These are phyloP conservation scores for Eremothecium cymbalariae DNA, from an alignment of 1,139 yeast species.

Conservation along the genomic window DNA sequence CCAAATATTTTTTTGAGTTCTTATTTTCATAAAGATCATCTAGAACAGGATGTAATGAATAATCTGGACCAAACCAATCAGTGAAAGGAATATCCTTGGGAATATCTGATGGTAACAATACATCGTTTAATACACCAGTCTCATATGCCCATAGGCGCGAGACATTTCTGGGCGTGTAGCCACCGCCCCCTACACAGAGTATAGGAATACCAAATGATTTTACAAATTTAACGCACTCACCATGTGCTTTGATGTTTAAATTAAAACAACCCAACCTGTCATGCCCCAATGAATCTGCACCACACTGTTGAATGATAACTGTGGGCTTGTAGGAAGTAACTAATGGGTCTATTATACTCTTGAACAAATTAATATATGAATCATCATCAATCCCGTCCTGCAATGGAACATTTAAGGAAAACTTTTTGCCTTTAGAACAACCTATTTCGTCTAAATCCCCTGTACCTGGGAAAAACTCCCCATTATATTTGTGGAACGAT, in stretches of 20 bases:
- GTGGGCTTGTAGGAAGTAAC: slow-evolving; percentile 81
- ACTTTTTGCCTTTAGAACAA: slow-evolving; percentile 77
- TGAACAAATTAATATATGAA: slow-evolving; percentile 67
- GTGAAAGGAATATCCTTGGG: slow-evolving; percentile 78
- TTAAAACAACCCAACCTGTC: slow-evolving; percentile 93
- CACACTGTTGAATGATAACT: slow-evolving; percentile 91
- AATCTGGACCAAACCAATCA: slow-evolving; percentile 89
- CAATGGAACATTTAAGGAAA: slow-evolving; percentile 85
- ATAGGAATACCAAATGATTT: slow-evolving; percentile 81
- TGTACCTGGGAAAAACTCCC: slow-evolving; percentile 95
- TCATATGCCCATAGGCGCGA: slow-evolving; percentile 93
- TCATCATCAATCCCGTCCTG: slow-evolving; percentile 96
- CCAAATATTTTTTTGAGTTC: slow-evolving; percentile 76
- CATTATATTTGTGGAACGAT: slow-evolving; percentile 90
- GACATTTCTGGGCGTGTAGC: slow-evolving; percentile 93
- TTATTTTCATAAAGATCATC: slow-evolving; percentile 86
- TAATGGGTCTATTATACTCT: slow-evolving; percentile 80
- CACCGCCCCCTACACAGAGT: slow-evolving; percentile 95
- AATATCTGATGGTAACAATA: slow-evolving; percentile 61
- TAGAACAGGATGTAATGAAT: slow-evolving; percentile 77
- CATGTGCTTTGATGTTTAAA: slow-evolving; percentile 83
- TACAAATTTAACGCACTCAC: slow-evolving; percentile 84
- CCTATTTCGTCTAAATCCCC: slow-evolving; percentile 86
- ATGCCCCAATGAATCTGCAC: slow-evolving; percentile 92
- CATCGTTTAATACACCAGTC: slow-evolving; percentile 78